A percentile compares a stretch with the other conserved stretches of the same genome.
phyloP scores from a whole-genome alignment of 1,284 basidiomycete genomes.

The Wolfiporia cocos region DNA sequence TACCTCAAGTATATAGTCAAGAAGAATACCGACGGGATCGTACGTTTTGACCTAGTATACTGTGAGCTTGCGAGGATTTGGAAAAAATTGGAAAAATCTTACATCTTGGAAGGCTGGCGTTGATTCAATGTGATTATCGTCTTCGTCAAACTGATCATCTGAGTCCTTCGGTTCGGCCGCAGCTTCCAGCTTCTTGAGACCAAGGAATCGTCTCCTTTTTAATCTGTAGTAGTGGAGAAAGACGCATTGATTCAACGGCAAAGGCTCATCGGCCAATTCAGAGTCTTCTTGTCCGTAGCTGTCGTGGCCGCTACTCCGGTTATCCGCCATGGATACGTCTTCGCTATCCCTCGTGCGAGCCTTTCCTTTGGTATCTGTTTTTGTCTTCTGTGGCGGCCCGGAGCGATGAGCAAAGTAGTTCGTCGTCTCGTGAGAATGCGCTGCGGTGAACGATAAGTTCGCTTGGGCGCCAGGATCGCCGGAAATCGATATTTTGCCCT shows the following conservation, averaged over 20 bases:
- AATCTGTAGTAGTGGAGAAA: constrained; percentile 19
- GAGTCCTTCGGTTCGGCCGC: constrained; percentile 13
- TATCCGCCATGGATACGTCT: constrained; percentile 1
- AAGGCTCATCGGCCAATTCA: not conserved
- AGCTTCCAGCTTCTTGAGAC: constrained; percentile 8
- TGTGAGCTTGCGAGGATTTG: not conserved
- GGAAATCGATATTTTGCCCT: not conserved
- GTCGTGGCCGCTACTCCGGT: not conserved
- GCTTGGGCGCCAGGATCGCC: not conserved
- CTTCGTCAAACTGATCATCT: constrained; percentile 1
- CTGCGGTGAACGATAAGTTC: not conserved
- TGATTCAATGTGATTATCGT: constrained; percentile 3
- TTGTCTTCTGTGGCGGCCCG: too few species aligned
- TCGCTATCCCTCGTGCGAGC: too few species aligned
- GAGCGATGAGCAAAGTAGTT: too few species aligned
- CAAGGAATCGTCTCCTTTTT: constrained; percentile 10
- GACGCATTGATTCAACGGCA: constrained; percentile 13
- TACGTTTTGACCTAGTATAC: not conserved
- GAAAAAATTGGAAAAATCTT: not conserved
- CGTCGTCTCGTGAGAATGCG: not conserved
- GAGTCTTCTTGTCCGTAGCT: not conserved
- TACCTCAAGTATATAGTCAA: constrained; percentile 17
- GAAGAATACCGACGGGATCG: constrained; percentile 4
- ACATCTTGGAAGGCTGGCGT: constrained; percentile 1
- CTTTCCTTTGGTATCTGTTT: too few species aligned